These are phyloP conservation scores for Plasmodium sp. DNA, from an alignment of 169 alveolate species.

Conservation along the genomic window DNA sequence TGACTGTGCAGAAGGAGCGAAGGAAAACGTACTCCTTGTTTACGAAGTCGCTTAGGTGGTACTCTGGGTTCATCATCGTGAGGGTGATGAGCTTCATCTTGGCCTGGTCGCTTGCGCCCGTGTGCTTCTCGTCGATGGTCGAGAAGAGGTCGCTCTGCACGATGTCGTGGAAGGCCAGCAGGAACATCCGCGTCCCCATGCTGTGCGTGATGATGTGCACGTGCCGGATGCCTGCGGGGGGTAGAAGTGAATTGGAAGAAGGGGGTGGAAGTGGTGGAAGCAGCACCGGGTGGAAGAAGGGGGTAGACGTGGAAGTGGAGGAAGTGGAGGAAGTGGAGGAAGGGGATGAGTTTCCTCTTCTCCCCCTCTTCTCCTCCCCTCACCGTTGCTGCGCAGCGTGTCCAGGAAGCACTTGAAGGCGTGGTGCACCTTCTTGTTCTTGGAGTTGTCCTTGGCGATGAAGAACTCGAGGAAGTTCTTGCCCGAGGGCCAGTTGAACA, in stretches of 20 bases:
- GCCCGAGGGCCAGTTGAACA: slow-evolving; percentile 89
- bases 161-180: slow-evolving; percentile 83
- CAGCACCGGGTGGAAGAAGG: too few species aligned
- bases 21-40: slow-evolving; percentile 79
- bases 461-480: slow-evolving; percentile 75
- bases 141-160: slow-evolving; percentile 75
- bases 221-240: slow-evolving; percentile 82
- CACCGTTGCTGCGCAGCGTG: slow-evolving; percentile 69
- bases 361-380: background rate
- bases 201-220: slow-evolving; percentile 88
- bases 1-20: slow-evolving; percentile 79
- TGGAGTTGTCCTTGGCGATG: slow-evolving; percentile 76
- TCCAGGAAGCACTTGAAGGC: slow-evolving; percentile 77
- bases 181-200: slow-evolving; percentile 87
- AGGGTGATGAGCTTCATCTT: slow-evolving; percentile 82
- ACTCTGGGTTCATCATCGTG: slow-evolving; percentile 88
- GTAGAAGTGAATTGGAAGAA: background rate
- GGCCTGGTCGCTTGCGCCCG: slow-evolving; percentile 5
- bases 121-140: slow-evolving; percentile 76
- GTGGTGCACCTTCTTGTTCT: slow-evolving; percentile 58
- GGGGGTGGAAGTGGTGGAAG: too few species aligned
- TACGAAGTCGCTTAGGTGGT: slow-evolving; percentile 81
- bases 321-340: background rate
- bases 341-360: background rate
- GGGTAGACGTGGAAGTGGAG: background rate